Conservation (phyloP, 768 basidiomycete genomes). For the Sarcomyxa edulis region DNA sequence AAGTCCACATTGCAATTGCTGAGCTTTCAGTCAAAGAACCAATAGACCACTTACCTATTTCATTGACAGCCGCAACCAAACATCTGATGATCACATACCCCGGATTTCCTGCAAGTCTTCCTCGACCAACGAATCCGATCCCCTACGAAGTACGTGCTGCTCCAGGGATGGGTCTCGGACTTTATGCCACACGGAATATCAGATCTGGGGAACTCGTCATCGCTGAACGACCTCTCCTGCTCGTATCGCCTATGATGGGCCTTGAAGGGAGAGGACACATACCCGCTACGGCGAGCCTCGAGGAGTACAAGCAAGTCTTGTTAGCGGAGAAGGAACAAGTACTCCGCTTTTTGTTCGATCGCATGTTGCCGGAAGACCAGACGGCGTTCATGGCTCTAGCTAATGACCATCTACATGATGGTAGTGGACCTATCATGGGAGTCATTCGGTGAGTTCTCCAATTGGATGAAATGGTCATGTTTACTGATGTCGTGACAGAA, state of each 20-base stretch:
- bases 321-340: conserved; percentile 10
- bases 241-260: no score
- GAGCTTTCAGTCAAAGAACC: no score
- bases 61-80: no score
- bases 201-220: conserved; percentile 11
- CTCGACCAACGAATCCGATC: neutral
- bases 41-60: no score
- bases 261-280: no score
- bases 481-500: neutral
- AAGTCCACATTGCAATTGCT: no score
- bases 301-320: no score
- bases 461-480: no score
- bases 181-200: conserved; percentile 7
- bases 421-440: neutral
- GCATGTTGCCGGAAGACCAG: conserved; percentile 16
- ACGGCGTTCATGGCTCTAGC: conserved; percentile 18
- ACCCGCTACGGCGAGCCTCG: no score
- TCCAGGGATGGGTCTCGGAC: neutral
- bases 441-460: neutral
- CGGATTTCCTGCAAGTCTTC: neutral
- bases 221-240: conserved; percentile 24
- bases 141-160: neutral
- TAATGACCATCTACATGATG: conserved; percentile 15
- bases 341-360: conserved; percentile 12
- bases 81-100: neutral